A percentile compares a stretch with the other conserved stretches of the same genome.
phyloP scores from a whole-genome alignment of 331 rosid species.

The Erythrophleum ivorense region DNA sequence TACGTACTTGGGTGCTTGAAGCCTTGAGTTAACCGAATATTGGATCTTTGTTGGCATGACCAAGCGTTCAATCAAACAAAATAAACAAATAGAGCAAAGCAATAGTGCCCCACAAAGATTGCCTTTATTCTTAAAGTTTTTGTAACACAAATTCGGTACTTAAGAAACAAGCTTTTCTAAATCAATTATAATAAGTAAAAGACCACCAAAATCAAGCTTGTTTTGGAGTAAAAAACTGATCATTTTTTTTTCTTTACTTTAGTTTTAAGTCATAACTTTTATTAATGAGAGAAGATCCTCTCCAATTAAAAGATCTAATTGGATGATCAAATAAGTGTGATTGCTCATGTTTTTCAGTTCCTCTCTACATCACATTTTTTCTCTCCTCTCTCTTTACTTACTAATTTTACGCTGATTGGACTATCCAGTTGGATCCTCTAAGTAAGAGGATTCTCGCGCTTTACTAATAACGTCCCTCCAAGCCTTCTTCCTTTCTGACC shows the following conservation, averaged over 20 bases:
- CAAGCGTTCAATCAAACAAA: slow-evolving; percentile 32
- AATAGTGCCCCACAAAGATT: slow-evolving; percentile 18
- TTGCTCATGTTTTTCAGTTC: no score
- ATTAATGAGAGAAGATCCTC: no score
- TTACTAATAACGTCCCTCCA: background rate
- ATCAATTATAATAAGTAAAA: background rate
- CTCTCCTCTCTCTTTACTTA: no score
- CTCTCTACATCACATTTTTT: no score
- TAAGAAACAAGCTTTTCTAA: background rate
- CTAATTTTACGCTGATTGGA: no score
- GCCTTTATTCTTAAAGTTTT: slow-evolving; percentile 19
- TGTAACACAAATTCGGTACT: background rate
- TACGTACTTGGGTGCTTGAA: background rate
- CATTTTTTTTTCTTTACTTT: background rate
- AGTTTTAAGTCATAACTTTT: background rate
- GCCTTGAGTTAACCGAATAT: slow-evolving; percentile 7
- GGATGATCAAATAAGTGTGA: no score
- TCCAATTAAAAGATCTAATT: no score
- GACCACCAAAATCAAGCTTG: background rate
- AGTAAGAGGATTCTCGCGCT: no score
- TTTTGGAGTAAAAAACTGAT: background rate
- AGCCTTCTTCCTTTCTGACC: background rate
- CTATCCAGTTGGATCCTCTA: no score
- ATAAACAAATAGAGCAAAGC: slow-evolving; percentile 17
- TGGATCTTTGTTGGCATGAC: slow-evolving; percentile 36